A percentile compares a stretch with the other conserved stretches of the same genome.
phyloP scores from a whole-genome alignment of 306 rosid species.

The Sicyos baderoa region DNA sequence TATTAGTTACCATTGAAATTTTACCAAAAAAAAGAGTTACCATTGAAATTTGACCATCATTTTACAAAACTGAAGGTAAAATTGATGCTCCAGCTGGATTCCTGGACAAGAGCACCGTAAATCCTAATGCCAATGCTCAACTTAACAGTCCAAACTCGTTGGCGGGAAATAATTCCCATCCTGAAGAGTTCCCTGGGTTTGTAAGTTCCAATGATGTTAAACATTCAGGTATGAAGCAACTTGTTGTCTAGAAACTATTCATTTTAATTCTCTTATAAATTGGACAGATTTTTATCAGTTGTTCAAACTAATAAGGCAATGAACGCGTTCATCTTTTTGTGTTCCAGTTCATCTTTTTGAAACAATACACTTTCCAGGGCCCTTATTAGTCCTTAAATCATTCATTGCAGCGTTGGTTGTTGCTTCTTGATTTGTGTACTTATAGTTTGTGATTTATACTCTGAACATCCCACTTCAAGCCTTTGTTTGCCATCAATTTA shows the following conservation, averaged over 20 bases:
- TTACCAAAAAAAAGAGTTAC: neutral
- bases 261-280: neutral
- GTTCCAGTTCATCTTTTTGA: neutral
- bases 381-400: neutral
- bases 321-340: neutral
- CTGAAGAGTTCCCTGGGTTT: slow-evolving; percentile 60
- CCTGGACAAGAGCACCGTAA: slow-evolving; percentile 33
- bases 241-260: slow-evolving; percentile 6
- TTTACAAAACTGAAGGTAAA: slow-evolving; percentile 27
- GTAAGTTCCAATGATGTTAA: slow-evolving; percentile 32
- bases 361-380: neutral
- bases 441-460: slow-evolving; percentile 2
- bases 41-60: slow-evolving; percentile 13
- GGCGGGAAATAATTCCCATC: slow-evolving; percentile 35
- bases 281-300: neutral
- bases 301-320: neutral
- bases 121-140: slow-evolving; percentile 43
- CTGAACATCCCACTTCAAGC: neutral
- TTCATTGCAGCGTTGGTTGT: neutral
- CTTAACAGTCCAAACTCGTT: slow-evolving; percentile 30
- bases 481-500: neutral
- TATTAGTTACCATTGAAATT: slow-evolving; percentile 1
- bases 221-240: slow-evolving; percentile 49
- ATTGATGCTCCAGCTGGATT: slow-evolving; percentile 25
- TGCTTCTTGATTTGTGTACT: slow-evolving; percentile 5